These are phyloP conservation scores for Cubamyces lactineus DNA, from an alignment of 768 basidiomycete genomes.

Conservation along the genomic window DNA sequence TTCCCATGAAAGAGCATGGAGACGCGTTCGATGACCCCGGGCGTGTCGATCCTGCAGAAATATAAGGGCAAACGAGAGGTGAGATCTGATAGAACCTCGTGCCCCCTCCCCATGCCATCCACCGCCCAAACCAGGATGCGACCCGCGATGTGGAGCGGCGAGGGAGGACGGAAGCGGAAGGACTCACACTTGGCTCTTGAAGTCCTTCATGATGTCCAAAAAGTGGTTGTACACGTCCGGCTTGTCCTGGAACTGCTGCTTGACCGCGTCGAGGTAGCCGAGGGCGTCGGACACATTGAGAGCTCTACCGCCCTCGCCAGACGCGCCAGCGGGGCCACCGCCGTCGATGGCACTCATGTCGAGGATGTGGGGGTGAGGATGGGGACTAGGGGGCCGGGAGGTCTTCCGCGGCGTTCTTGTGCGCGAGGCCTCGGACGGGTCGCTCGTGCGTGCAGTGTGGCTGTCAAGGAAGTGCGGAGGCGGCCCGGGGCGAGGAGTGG, in stretches of 20 bases:
- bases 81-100: slow-evolving; percentile 16
- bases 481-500: slow-evolving; percentile 19
- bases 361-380: slow-evolving; percentile 20
- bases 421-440: slow-evolving; percentile 21
- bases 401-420: slow-evolving; percentile 14
- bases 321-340: slow-evolving; percentile 16
- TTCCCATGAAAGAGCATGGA: slow-evolving; percentile 92
- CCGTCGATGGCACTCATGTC: slow-evolving; percentile 19
- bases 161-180: not conserved
- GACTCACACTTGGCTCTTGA: slow-evolving; percentile 91
- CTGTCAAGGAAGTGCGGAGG: slow-evolving; percentile 22
- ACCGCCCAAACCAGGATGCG: not conserved
- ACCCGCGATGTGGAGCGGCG: not conserved
- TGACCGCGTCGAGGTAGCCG: slow-evolving; percentile 93
- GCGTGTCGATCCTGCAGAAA: slow-evolving; percentile 84
- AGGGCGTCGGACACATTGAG: slow-evolving; percentile 93
- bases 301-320: slow-evolving; percentile 45
- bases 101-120: slow-evolving; percentile 1
- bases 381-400: slow-evolving; percentile 20
- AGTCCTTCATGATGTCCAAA: slow-evolving; percentile 98
- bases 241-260: slow-evolving; percentile 85
- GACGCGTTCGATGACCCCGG: slow-evolving; percentile 95
- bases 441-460: slow-evolving; percentile 15
- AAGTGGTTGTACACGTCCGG: slow-evolving; percentile 96
- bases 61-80: not conserved